Evolutionary conservation across 2,329 filamentous ascomycete genomes (phyloP), one percentile per base, ranked within the genome.

Genomic region (Immersiporthe knoxdaviesiana): DNA sequence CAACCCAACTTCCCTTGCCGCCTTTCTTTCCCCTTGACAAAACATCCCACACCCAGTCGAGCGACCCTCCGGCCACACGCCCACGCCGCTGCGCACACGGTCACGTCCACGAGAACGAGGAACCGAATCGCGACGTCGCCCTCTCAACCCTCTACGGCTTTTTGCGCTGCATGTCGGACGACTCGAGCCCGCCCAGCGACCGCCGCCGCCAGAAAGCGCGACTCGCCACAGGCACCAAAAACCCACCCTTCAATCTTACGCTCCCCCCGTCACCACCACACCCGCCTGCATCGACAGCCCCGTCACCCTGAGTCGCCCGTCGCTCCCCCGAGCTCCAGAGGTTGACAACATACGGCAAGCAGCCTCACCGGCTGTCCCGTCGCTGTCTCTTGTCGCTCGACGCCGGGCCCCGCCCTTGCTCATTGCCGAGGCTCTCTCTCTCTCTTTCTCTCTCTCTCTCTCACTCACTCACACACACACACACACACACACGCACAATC

Each of bases 1-100:
- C 66, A 63, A 65, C 65, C 65, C 65, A 68, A 70, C 68, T 66
- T 66, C 64, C 54, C 64, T 66, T 66, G 61, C 54, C 52, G 63
- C 65, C 60, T 70, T n/a, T 47, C 44, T 21, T 47, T 65, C 68
- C 61, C 61, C 61, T 63, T 63, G 65, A 64, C 65, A 54, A n/a
- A n/a, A 65, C 41, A 62, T 41, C 68, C 50, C 50, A 70, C 47
- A 52, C 61, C n/a, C 63, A 37, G 47, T 27, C 60, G 41, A 54
- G 47, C 24, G 27, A 44, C 24, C 39, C 27, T 27, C 61, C 61
- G 41, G 18, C 65, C 59, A 27, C 65, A 47, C 27, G 37, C 63
- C 44, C 41, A 47, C 39, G 61, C 39, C 41, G 61, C 39, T 47
- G 61, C 61, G 61, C 61, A 44, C 39, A 61, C 68, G 54, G 54